phyloP scores from a whole-genome alignment of 2,329 filamentous ascomycete species.

The Sarocladium brachiariae region DNA sequence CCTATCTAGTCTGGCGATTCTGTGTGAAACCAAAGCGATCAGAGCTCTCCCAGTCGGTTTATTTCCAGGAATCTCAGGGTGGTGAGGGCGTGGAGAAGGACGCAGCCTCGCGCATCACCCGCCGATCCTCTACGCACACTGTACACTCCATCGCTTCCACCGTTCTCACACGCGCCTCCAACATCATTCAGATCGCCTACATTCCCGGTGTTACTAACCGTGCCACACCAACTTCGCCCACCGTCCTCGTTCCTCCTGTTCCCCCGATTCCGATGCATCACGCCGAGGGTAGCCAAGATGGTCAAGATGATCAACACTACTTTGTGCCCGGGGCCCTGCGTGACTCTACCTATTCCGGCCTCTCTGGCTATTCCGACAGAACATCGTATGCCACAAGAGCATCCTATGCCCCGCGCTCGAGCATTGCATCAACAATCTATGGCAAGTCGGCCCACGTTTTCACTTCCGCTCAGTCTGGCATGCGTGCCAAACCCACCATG shows the following conservation, averaged over 20 bases:
- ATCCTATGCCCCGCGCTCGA: conserved; percentile 56
- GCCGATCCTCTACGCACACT: conserved; percentile 74
- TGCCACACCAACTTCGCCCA: conserved; percentile 75
- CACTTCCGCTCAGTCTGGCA: conserved; percentile 69
- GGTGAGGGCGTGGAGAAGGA: conserved; percentile 38
- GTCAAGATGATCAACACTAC: conserved; percentile 76
- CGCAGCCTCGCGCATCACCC: conserved; percentile 31
- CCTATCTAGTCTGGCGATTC: conserved; percentile 81
- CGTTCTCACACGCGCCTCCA: conserved; percentile 89
- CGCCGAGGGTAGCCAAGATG: conserved; percentile 34
- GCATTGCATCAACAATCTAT: conserved; percentile 90
- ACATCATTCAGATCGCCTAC: conserved; percentile 99
- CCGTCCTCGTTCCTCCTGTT: conserved; percentile 79
- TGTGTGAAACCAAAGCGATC: conserved; percentile 74
- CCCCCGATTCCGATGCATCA: conserved; percentile 76
- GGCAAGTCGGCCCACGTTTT: conserved; percentile 81
- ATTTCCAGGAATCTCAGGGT: conserved; percentile 45
- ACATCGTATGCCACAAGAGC: conserved; percentile 51
- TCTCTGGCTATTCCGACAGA: conserved; percentile 56
- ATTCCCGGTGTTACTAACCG: conserved; percentile 96
- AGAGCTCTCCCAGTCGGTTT: conserved; percentile 46
- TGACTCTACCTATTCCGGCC: conserved; percentile 82
- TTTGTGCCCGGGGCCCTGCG: conserved; percentile 87
- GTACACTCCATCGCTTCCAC: conserved; percentile 90
- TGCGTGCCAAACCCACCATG: conserved; percentile 82